phyloP scores from a whole-genome alignment of 768 basidiomycete genomes.

The Termitomyces sp. region DNA sequence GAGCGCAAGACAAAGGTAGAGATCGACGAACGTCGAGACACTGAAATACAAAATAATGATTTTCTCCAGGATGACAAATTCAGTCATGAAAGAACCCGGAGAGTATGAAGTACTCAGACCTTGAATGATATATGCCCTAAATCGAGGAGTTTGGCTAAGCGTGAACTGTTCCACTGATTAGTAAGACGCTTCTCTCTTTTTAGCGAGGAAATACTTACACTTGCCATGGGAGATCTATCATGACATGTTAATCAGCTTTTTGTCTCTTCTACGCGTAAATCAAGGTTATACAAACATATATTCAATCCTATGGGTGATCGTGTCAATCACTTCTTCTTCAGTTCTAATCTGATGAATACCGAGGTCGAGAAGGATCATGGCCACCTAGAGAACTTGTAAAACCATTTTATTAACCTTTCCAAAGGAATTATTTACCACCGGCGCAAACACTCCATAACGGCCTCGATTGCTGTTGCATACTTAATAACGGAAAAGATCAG shows the following conservation, averaged over 20 bases:
- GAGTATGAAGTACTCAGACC: neutral
- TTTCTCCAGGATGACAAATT: neutral
- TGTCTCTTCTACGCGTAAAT: no score
- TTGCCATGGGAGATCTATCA: neutral
- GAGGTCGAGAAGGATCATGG: neutral
- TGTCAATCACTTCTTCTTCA: neutral
- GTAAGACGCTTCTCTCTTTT: neutral
- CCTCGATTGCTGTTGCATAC: neutral
- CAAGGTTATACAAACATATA: neutral
- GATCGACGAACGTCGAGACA: neutral
- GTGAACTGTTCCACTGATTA: neutral
- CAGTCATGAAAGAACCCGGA: neutral
- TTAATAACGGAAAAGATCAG: neutral
- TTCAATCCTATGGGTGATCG: neutral
- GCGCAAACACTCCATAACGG: neutral
- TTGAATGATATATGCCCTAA: neutral
- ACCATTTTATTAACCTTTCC: neutral
- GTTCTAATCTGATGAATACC: neutral
- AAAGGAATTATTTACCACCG: neutral
- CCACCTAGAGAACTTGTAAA: neutral
- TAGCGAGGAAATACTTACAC: neutral
- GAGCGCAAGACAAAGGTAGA: neutral
- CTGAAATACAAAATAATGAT: neutral
- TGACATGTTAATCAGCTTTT: neutral
- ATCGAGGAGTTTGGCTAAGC: neutral